A percentile compares a stretch with the other conserved stretches of the same genome.
These are phyloP conservation scores for Aegilops longissima DNA, from an alignment of 176 grass and related monocot genomes.

Conservation along the genomic window DNA sequence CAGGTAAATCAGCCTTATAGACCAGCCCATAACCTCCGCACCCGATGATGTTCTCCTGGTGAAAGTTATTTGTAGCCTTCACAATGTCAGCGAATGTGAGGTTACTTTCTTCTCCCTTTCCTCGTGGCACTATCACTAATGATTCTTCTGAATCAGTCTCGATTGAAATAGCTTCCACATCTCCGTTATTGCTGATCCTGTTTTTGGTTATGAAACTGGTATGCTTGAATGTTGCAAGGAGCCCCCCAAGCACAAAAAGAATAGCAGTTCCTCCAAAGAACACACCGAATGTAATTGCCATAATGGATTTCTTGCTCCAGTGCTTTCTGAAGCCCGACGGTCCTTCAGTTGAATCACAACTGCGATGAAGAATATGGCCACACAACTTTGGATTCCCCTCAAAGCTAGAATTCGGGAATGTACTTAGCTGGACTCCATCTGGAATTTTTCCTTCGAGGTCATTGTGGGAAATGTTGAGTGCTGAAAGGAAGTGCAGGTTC, in stretches of 20 bases:
- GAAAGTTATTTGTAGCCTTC: constrained; percentile 67
- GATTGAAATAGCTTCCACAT: constrained; percentile 6
- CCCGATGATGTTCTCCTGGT: constrained; percentile 59
- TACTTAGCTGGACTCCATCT: constrained; percentile 45
- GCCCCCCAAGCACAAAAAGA: background rate
- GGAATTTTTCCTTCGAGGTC: constrained; percentile 46
- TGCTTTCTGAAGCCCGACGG: background rate
- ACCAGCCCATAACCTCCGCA: constrained; percentile 71
- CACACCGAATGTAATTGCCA: constrained; percentile 1
- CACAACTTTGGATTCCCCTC: constrained; percentile 52
- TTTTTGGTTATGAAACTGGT: background rate
- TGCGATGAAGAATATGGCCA: constrained; percentile 27
- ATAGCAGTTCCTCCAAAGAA: constrained; percentile 24
- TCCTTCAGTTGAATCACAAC: constrained; percentile 5
- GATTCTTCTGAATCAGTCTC: constrained; percentile 22
- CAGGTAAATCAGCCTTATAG: constrained; percentile 49
- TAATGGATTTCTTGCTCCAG: background rate
- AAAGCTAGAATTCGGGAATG: constrained; percentile 43
- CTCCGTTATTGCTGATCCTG: background rate
- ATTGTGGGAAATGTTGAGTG: constrained; percentile 51
- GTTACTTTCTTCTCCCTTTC: constrained; percentile 18
- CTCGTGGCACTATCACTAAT: constrained; percentile 22
- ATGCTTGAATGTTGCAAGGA: background rate
- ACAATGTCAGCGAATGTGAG: constrained; percentile 50
- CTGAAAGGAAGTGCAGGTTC: constrained; percentile 46